These are phyloP conservation scores for Lyophyllum semitale DNA, from an alignment of 768 basidiomycete genomes.

Conservation along the genomic window DNA sequence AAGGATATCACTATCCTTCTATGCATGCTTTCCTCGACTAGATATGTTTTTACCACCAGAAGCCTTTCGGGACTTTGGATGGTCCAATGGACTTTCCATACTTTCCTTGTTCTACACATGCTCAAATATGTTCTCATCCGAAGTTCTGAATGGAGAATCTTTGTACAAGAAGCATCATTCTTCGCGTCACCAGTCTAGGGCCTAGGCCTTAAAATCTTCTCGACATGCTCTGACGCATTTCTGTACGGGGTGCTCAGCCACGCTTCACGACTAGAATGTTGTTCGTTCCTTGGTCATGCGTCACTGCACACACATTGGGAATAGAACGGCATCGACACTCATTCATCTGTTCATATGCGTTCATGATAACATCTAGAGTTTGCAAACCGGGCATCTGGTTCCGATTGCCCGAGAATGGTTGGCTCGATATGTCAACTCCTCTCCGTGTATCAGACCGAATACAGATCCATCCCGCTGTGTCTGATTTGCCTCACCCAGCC, in stretches of 20 bases:
- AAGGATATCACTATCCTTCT: too few species aligned
- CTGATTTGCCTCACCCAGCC: background rate
- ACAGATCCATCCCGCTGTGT: constrained; percentile 1
- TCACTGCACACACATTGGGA: background rate
- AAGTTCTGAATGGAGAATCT: constrained; percentile 6
- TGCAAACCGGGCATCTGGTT: constrained; percentile 5
- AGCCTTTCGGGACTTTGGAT: background rate
- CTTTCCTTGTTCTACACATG: background rate
- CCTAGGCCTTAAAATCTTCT: background rate
- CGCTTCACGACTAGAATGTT: background rate
- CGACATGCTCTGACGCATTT: background rate
- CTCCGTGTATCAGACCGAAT: constrained; percentile 11
- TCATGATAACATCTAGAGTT: constrained; percentile 5
- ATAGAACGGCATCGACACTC: background rate
- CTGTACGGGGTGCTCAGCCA: constrained; percentile 2
- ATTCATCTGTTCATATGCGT: constrained; percentile 1
- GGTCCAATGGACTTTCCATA: background rate
- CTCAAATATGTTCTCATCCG: background rate
- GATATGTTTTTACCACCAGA: background rate
- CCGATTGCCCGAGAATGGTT: constrained; percentile 8
- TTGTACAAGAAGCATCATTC: constrained; percentile 2
- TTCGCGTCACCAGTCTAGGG: constrained; percentile 6
- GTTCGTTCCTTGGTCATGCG: background rate
- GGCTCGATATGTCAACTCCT: constrained; percentile 11
- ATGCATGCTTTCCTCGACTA: background rate